Evolutionary conservation across 495 filamentous ascomycete genomes (phyloP).

Genomic region (Cladorrhinum samala): DNA sequence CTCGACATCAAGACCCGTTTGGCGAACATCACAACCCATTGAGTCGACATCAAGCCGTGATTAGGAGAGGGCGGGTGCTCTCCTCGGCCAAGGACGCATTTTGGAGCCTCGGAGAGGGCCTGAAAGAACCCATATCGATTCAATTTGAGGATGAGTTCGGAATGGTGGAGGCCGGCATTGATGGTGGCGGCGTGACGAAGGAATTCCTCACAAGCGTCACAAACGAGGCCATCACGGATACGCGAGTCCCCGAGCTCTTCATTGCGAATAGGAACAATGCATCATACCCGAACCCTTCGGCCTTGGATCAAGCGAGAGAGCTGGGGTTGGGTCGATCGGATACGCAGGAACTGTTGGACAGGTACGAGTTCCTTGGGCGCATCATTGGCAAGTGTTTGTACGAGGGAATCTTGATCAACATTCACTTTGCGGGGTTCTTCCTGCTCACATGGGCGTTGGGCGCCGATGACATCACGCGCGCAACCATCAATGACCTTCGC

Average conservation of each 20-base stretch:
- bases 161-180: constrained; percentile 84
- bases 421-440: constrained; percentile 93
- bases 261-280: constrained; percentile 82
- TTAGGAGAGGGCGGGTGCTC: constrained; percentile 75
- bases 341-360: constrained; percentile 57
- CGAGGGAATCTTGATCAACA: constrained; percentile 92
- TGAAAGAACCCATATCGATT: constrained; percentile 98
- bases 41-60: constrained; percentile 70
- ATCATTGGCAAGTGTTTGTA: constrained; percentile 97
- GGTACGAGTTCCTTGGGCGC: constrained; percentile 88
- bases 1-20: too few species aligned
- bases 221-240: constrained; percentile 67
- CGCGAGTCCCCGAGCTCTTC: constrained; percentile 44
- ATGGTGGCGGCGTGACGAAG: constrained; percentile 95
- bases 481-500: constrained; percentile 86
- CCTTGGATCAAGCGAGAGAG: constrained; percentile 63
- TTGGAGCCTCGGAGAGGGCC: constrained; percentile 68
- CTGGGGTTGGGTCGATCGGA: constrained; percentile 47
- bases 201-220: constrained; percentile 93
- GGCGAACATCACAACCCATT: constrained; percentile 57
- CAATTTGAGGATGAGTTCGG: constrained; percentile 92
- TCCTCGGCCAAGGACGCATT: constrained; percentile 81
- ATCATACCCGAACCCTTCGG: constrained; percentile 81
- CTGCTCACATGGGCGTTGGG: constrained; percentile 88
- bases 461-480: constrained; percentile 60